Evolutionary conservation across 2,329 filamentous ascomycete species (phyloP).

Genomic region (Plenodomus biglobosus): DNA sequence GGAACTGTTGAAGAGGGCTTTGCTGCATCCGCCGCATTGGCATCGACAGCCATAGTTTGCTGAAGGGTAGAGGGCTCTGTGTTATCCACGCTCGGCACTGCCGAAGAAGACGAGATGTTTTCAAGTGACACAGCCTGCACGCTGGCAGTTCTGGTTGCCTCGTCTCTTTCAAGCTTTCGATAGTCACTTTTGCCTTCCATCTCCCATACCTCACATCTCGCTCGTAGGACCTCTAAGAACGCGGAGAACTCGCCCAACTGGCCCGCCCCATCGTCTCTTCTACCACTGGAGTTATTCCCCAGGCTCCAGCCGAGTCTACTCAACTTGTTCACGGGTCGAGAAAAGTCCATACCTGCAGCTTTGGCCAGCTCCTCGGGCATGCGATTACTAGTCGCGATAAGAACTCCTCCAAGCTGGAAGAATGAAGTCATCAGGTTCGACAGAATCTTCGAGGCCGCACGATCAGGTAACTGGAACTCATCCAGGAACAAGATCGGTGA

Average conservation of each 20-base stretch:
- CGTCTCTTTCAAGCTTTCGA: constrained; percentile 53
- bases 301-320: constrained; percentile 41
- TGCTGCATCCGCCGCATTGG: constrained; percentile 1
- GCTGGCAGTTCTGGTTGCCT: constrained; percentile 2
- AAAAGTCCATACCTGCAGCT: constrained; percentile 70
- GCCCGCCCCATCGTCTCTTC: constrained; percentile 40
- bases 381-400: constrained; percentile 78
- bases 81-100: background rate
- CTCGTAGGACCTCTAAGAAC: constrained; percentile 75
- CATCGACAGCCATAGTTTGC: background rate
- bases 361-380: constrained; percentile 81
- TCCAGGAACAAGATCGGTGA: constrained; percentile 78
- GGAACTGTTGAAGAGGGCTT: constrained; percentile 3
- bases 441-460: constrained; percentile 75
- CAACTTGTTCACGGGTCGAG: constrained; percentile 53
- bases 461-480: constrained; percentile 81
- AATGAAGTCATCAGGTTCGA: constrained; percentile 77
- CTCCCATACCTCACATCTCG: constrained; percentile 80
- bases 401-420: constrained; percentile 78
- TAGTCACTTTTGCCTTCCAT: constrained; percentile 75
- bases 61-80: background rate
- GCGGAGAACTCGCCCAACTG: constrained; percentile 70
- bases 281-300: constrained; percentile 53
- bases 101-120: background rate
- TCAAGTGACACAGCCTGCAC: constrained; percentile 1